Conservation (phyloP, 129 eudicot genomes). For the Flaveria sonorensis region DNA sequence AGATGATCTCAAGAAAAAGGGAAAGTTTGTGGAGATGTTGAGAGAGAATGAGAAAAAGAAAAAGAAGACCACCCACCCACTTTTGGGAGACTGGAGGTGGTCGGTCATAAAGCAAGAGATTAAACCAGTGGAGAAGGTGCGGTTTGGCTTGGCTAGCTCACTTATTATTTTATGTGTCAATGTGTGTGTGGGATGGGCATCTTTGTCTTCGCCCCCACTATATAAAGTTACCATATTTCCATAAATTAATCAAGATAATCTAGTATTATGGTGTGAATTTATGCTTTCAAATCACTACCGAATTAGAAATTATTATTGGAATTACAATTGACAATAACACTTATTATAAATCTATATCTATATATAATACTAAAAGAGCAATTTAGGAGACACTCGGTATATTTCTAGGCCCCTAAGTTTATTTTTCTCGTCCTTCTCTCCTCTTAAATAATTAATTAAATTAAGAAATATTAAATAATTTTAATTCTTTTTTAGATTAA, state of each 20-base stretch:
- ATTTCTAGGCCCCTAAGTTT: no score
- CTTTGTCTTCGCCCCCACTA: constrained; percentile 34
- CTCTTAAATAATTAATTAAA: no score
- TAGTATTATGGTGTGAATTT: neutral
- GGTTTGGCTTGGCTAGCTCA: constrained; percentile 17
- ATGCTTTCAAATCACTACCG: neutral
- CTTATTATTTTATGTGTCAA: constrained; percentile 38
- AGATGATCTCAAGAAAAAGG: constrained; percentile 47
- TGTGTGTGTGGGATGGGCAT: constrained; percentile 25
- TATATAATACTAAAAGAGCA: no score
- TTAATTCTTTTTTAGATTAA: no score
- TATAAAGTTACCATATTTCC: neutral
- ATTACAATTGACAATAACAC: no score
- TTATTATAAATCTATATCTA: no score
- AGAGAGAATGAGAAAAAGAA: constrained; percentile 47
- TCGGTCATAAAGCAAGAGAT: constrained; percentile 69
- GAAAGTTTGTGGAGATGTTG: constrained; percentile 47
- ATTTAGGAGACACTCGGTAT: no score
- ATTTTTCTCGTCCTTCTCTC: no score
- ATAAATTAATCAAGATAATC: neutral
- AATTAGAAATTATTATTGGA: no score
- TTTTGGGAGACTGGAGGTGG: constrained; percentile 53
- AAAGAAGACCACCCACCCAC: constrained; percentile 40
- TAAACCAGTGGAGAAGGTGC: constrained; percentile 35
- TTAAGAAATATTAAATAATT: no score